Evolutionary conservation across 768 basidiomycete species (phyloP).

Genomic region (Cystofilobasidium bisporidii): DNA sequence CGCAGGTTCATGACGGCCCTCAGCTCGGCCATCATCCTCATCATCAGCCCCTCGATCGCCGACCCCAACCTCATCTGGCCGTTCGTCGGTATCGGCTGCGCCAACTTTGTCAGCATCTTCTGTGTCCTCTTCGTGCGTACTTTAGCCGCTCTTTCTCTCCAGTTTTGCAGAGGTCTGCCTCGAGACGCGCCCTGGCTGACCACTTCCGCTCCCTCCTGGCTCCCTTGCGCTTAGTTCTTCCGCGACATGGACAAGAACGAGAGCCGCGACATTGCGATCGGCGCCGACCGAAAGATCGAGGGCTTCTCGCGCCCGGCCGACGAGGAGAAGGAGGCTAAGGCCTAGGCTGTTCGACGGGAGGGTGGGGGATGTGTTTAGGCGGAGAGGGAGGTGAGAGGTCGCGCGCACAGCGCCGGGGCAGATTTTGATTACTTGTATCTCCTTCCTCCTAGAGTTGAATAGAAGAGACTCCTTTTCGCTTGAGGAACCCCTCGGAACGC

Average conservation of each 20-base stretch:
- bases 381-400: too few relatives aligned
- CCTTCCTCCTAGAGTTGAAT: too few relatives aligned
- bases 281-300: constrained; percentile 1
- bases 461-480: too few relatives aligned
- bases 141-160: too few relatives aligned
- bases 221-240: background rate
- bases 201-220: too few relatives aligned
- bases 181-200: too few relatives aligned
- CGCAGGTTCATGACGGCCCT: constrained; percentile 37
- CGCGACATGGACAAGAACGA: background rate
- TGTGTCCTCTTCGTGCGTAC: background rate
- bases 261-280: background rate
- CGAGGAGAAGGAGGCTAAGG: background rate
- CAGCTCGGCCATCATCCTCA: constrained; percentile 35
- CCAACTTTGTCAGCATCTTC: background rate
- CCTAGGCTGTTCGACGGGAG: too few relatives aligned
- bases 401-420: too few relatives aligned
- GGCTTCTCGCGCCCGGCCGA: background rate
- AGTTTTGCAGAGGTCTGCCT: too few relatives aligned
- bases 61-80: constrained; percentile 40
- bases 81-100: background rate
- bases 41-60: constrained; percentile 14
- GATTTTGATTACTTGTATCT: too few relatives aligned
- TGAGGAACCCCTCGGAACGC: too few relatives aligned
- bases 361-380: too few relatives aligned